phyloP scores from a whole-genome alignment of 768 basidiomycete genomes.

The Galerina sulciceps region DNA sequence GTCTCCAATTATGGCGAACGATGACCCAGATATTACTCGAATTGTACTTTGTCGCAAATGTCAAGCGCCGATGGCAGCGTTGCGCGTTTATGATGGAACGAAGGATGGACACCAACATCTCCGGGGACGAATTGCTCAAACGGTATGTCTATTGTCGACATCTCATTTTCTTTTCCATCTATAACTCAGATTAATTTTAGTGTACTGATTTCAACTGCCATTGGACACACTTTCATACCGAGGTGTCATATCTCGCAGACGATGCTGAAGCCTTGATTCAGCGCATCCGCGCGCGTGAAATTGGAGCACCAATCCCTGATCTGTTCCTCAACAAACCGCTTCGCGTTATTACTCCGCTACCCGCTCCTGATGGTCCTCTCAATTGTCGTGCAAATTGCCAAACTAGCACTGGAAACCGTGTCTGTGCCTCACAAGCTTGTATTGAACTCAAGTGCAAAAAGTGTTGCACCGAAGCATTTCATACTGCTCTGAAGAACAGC shows the following conservation, averaged over 20 bases:
- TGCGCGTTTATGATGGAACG: constrained; percentile 13
- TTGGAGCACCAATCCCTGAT: background rate
- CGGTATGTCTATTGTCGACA: background rate
- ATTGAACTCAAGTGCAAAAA: constrained; percentile 8
- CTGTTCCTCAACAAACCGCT: constrained; percentile 1
- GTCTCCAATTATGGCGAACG: background rate
- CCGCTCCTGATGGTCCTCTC: background rate
- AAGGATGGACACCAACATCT: background rate
- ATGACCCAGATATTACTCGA: background rate
- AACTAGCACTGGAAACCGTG: background rate
- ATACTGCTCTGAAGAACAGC: background rate
- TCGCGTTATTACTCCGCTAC: constrained; percentile 1
- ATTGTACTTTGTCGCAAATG: background rate
- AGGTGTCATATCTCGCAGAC: background rate
- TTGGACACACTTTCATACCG: constrained; percentile 1
- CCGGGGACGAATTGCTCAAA: constrained; percentile 8
- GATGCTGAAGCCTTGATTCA: constrained; percentile 9
- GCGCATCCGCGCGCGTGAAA: constrained; percentile 3
- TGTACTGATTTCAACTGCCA: constrained; percentile 8
- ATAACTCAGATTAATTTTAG: background rate
- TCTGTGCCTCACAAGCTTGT: background rate
- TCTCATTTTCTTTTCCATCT: background rate
- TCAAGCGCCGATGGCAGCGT: background rate
- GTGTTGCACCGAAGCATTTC: background rate
- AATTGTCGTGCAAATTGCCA: background rate